Percentiles rank a stretch among this genome's conserved stretches.
These are phyloP conservation scores for Skeletonema potamos DNA, from an alignment of 108 stramenopile species.

Conservation along the genomic window DNA sequence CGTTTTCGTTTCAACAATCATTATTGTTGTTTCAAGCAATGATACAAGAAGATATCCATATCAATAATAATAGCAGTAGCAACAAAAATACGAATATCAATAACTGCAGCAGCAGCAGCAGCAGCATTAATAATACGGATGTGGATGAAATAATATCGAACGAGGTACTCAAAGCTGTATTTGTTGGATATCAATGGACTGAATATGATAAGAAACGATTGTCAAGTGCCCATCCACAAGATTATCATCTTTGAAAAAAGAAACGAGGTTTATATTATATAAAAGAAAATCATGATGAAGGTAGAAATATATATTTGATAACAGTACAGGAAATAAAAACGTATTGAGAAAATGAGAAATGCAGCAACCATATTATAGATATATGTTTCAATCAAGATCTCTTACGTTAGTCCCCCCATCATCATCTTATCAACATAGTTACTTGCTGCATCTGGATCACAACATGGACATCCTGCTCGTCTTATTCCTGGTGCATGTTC, in stretches of 20 bases:
- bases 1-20: not conserved
- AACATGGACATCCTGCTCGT: constrained; percentile 80
- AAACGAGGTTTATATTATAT: not conserved
- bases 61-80: not conserved
- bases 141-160: not conserved
- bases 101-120: not conserved
- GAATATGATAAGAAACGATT: constrained; percentile 10
- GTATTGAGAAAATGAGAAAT: too few relatives aligned
- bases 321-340: too few relatives aligned
- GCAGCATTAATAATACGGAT: not conserved
- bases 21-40: not conserved
- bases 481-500: constrained; percentile 81
- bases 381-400: not conserved
- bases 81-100: not conserved
- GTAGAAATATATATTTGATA: not conserved
- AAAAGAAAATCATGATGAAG: not conserved
- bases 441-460: constrained; percentile 65
- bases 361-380: not conserved
- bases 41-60: not conserved
- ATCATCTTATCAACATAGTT: constrained; percentile 41
- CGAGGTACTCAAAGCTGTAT: constrained; percentile 9
- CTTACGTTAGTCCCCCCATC: constrained; percentile 2
- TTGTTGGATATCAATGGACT: constrained; percentile 15
- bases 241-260: not conserved
- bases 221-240: constrained; percentile 17